phyloP scores from a whole-genome alignment of 2,329 filamentous ascomycete species.

The Zymoseptoria pseudotritici region DNA sequence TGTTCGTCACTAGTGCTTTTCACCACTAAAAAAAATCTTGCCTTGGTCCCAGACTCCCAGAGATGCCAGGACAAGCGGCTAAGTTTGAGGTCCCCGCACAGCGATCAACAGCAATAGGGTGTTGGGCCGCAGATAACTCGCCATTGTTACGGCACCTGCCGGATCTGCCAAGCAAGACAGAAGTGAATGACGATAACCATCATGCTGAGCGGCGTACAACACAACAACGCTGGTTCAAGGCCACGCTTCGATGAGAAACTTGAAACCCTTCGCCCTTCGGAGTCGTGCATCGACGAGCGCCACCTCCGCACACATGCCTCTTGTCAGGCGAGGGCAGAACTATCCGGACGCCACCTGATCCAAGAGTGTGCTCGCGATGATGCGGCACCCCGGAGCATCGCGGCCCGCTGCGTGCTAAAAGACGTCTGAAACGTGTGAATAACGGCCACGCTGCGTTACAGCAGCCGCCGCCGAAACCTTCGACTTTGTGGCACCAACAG shows the following conservation, averaged over 20 bases:
- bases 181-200: background rate
- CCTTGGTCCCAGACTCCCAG: background rate
- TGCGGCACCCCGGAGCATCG: background rate
- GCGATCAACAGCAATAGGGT: background rate
- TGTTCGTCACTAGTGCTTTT: background rate
- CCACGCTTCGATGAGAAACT: background rate
- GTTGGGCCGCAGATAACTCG: background rate
- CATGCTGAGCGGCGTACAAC: background rate
- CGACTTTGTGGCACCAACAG: background rate
- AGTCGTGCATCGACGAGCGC: conserved; percentile 10
- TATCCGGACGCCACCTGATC: background rate
- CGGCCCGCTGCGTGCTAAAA: background rate
- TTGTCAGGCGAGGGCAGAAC: background rate
- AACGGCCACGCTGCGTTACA: background rate
- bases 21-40: background rate
- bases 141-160: background rate
- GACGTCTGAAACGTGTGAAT: background rate
- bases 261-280: background rate
- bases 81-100: background rate
- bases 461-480: background rate
- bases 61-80: background rate
- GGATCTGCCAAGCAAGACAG: background rate
- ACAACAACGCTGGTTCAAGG: background rate
- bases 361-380: background rate
- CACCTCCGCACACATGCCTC: conserved; percentile 8